A percentile compares a stretch with the other conserved stretches of the same genome.
phyloP scores from a whole-genome alignment of 768 basidiomycete genomes.

The Trametes punicea region DNA sequence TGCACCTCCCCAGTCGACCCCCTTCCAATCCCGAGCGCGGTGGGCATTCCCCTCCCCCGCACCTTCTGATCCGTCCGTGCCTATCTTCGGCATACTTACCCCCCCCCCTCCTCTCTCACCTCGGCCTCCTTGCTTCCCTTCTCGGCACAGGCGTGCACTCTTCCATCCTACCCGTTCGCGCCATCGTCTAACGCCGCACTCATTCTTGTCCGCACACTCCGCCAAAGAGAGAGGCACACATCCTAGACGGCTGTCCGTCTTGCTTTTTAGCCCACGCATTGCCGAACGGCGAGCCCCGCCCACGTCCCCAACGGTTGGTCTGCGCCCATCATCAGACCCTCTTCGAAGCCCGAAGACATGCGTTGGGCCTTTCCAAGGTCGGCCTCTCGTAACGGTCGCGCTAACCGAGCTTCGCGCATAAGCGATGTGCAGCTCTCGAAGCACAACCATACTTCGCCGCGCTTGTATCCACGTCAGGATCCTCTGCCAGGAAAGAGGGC shows the following conservation, averaged over 20 bases:
- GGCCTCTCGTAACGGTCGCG: neutral
- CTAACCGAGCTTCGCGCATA: neutral
- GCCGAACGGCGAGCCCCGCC: no score
- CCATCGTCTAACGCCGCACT: neutral
- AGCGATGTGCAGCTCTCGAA: neutral
- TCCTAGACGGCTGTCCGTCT: no score
- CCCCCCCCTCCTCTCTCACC: neutral
- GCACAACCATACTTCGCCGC: neutral
- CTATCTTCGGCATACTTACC: neutral
- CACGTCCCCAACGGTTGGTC: neutral
- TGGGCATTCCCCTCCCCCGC: neutral
- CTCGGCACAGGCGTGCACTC: neutral
- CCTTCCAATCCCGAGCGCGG: neutral
- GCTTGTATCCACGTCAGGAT: neutral
- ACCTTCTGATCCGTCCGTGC: slow-evolving; percentile 5
- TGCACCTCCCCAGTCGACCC: neutral
- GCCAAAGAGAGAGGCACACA: no score
- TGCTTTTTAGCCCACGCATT: neutral
- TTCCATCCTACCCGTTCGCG: neutral
- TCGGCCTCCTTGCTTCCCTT: no score
- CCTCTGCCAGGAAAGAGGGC: neutral
- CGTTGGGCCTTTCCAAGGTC: neutral
- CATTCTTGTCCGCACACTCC: neutral
- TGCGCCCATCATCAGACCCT: neutral
- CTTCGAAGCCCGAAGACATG: neutral